A percentile compares a stretch with the other conserved stretches of the same genome.
Conservation (phyloP, 495 filamentous ascomycete genomes). For the Penicillium roqueforti region DNA sequence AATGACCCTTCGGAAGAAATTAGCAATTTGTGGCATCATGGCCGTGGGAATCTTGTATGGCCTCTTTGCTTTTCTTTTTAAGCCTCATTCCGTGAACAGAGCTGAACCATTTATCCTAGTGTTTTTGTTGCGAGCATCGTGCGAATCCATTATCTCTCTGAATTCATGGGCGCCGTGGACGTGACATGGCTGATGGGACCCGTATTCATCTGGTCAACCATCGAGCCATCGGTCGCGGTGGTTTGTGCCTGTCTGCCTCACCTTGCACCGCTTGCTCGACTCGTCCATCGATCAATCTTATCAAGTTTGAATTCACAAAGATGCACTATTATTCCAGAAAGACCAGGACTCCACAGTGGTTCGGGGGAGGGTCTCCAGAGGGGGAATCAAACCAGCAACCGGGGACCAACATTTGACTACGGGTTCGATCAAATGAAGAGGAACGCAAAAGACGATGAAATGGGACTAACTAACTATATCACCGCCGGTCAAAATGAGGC, state of each 20-base stretch:
- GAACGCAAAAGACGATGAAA: slow-evolving; percentile 16
- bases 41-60: slow-evolving; percentile 36
- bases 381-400: neutral
- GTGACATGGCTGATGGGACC: slow-evolving; percentile 38
- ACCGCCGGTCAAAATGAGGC: neutral
- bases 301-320: neutral
- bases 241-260: slow-evolving; percentile 42
- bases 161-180: slow-evolving; percentile 30
- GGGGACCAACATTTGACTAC: slow-evolving; percentile 14
- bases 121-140: slow-evolving; percentile 32
- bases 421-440: slow-evolving; percentile 5
- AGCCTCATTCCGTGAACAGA: neutral
- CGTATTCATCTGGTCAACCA: slow-evolving; percentile 41
- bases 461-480: slow-evolving; percentile 13
- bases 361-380: neutral
- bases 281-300: slow-evolving; percentile 11
- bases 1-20: slow-evolving; percentile 30
- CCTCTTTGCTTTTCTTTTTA: neutral
- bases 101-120: slow-evolving; percentile 11
- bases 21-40: slow-evolving; percentile 39
- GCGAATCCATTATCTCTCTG: slow-evolving; percentile 35
- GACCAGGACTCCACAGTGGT: neutral
- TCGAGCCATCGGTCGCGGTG: slow-evolving; percentile 40
- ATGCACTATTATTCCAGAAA: neutral
- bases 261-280: slow-evolving; percentile 33